Evolutionary conservation across 306 rosid species (phyloP).

Genomic region (Cicer judaicum): DNA sequence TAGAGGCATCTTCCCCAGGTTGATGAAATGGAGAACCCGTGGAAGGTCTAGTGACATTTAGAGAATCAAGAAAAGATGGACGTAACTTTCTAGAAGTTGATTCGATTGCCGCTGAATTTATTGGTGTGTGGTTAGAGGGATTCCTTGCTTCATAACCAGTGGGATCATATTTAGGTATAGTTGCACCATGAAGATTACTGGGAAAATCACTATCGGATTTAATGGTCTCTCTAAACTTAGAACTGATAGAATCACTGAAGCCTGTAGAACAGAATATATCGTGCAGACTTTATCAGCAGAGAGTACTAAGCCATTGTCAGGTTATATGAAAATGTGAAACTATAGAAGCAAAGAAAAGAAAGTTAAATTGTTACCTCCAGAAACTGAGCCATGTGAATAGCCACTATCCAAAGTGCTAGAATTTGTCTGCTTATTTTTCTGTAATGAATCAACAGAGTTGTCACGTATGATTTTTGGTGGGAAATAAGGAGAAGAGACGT

Average conservation of each 20-base stretch:
- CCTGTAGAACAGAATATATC: constrained; percentile 46
- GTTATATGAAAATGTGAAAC: constrained; percentile 36
- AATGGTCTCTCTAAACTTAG: constrained; percentile 50
- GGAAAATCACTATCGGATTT: constrained; percentile 47
- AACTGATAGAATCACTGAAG: constrained; percentile 50
- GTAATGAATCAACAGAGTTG: constrained; percentile 53
- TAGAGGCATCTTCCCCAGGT: constrained; percentile 51
- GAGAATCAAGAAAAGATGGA: constrained; percentile 88
- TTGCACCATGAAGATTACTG: constrained; percentile 46
- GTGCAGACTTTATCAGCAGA: constrained; percentile 53
- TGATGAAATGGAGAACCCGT: constrained; percentile 60
- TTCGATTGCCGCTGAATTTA: constrained; percentile 55
- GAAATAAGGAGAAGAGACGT: constrained; percentile 51
- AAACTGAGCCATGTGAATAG: constrained; percentile 46
- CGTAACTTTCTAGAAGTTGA: constrained; percentile 74
- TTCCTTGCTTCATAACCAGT: constrained; percentile 52
- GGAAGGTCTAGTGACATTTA: constrained; percentile 63
- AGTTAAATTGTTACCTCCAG: constrained; percentile 60
- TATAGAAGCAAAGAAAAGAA: not conserved
- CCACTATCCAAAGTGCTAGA: constrained; percentile 47
- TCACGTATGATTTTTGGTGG: constrained; percentile 57
- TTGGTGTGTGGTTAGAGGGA: constrained; percentile 56
- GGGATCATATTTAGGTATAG: constrained; percentile 55
- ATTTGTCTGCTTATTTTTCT: constrained; percentile 55
- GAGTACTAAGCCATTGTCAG: constrained; percentile 32